phyloP scores from a whole-genome alignment of 257 asterid genomes.

The Gynochthodes officinalis region DNA sequence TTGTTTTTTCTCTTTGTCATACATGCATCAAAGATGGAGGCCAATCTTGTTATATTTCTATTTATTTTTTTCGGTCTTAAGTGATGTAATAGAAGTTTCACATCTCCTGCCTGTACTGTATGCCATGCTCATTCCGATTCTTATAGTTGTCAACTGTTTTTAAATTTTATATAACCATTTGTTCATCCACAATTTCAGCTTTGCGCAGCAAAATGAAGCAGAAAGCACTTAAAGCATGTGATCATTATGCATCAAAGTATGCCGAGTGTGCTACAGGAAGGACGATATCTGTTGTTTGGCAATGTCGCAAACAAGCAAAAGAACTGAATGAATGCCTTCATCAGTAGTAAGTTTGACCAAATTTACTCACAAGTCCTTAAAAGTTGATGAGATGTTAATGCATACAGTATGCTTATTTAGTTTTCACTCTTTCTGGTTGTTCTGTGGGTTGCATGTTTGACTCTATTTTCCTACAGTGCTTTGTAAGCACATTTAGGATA shows the following conservation, averaged over 20 bases:
- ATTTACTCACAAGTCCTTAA: conserved; percentile 6
- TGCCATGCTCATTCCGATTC: background rate
- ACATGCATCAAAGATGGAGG: background rate
- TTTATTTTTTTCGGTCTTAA: background rate
- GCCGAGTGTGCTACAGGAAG: conserved; percentile 90
- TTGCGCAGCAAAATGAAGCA: conserved; percentile 98
- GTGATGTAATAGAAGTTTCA: background rate
- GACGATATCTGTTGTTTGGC: conserved; percentile 88
- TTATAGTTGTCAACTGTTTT: background rate
- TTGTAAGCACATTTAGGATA: background rate
- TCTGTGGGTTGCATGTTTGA: no score
- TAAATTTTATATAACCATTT: conserved; percentile 12
- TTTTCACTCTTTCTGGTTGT: background rate
- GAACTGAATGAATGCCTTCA: conserved; percentile 89
- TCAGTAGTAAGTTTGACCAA: conserved; percentile 65
- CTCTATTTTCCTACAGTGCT: no score
- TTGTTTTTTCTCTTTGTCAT: background rate
- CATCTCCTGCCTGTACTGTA: background rate
- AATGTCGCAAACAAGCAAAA: conserved; percentile 85
- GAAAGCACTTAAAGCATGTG: conserved; percentile 79
- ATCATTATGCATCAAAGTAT: conserved; percentile 53
- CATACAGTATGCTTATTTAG: background rate
- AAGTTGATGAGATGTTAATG: conserved; percentile 4
- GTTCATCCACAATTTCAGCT: conserved; percentile 52
- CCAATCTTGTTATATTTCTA: background rate